Percentiles rank a stretch among this genome's conserved stretches.
Conservation (phyloP, 306 rosid species). For the Cotoneaster glaucophyllus region DNA sequence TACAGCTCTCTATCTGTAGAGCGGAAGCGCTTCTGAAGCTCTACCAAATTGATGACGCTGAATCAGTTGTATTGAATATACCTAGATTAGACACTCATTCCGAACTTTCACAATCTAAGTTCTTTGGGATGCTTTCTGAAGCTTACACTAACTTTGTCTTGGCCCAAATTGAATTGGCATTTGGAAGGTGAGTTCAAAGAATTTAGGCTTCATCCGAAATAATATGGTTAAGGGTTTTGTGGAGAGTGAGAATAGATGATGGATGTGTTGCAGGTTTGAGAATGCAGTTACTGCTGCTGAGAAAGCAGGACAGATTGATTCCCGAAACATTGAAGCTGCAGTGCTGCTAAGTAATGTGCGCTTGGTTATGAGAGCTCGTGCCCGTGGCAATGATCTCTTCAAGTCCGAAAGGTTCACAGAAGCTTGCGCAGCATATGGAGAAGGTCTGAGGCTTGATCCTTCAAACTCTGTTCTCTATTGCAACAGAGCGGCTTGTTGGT, state of each 20-base stretch:
- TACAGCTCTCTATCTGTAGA: slow-evolving; percentile 96
- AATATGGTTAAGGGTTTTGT: slow-evolving; percentile 24
- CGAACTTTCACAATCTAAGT: slow-evolving; percentile 35
- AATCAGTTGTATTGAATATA: slow-evolving; percentile 33
- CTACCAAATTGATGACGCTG: slow-evolving; percentile 81
- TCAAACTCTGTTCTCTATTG: slow-evolving; percentile 82
- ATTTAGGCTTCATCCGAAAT: slow-evolving; percentile 21
- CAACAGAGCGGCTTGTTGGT: slow-evolving; percentile 96
- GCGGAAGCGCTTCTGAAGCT: slow-evolving; percentile 88
- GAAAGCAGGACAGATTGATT: slow-evolving; percentile 67
- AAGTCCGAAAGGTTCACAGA: slow-evolving; percentile 88
- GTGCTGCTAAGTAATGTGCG: slow-evolving; percentile 58
- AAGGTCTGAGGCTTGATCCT: slow-evolving; percentile 77
- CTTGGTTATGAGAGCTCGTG: slow-evolving; percentile 82
- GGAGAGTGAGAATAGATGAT: slow-evolving; percentile 53
- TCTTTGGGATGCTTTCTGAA: slow-evolving; percentile 78
- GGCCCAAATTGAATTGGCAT: slow-evolving; percentile 82
- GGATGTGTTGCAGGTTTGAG: slow-evolving; percentile 94
- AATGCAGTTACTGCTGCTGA: slow-evolving; percentile 81
- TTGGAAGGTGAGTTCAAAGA: slow-evolving; percentile 82
- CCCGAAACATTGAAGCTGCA: slow-evolving; percentile 65
- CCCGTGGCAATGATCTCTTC: slow-evolving; percentile 88
- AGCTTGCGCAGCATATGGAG: slow-evolving; percentile 85
- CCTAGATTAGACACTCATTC: slow-evolving; percentile 35
- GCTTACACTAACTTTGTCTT: slow-evolving; percentile 60